Percentiles rank a stretch among this genome's conserved stretches.
Conservation (phyloP, 805 yeast species). For the Metschnikowia noctiluminum region DNA sequence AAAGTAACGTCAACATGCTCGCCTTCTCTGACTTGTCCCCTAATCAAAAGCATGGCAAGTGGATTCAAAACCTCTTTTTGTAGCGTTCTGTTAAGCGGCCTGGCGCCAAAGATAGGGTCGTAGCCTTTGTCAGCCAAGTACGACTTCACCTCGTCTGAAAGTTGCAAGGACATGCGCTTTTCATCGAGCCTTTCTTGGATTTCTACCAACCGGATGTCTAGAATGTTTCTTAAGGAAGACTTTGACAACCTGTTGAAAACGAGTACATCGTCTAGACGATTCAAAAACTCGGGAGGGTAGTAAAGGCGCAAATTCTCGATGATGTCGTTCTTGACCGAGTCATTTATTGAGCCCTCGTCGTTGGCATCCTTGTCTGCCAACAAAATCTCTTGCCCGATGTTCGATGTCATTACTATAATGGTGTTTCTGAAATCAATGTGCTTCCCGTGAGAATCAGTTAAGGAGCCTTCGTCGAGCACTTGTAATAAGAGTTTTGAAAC, state of each 20-base stretch:
- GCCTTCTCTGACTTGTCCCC: constrained; percentile 59
- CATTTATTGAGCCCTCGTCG: constrained; percentile 58
- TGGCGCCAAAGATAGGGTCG: constrained; percentile 90
- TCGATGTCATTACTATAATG: constrained; percentile 93
- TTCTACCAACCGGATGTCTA: constrained; percentile 80
- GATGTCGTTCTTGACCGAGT: constrained; percentile 54
- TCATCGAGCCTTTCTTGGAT: constrained; percentile 74
- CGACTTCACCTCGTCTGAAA: constrained; percentile 62
- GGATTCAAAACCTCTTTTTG: constrained; percentile 86
- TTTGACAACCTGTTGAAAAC: constrained; percentile 89
- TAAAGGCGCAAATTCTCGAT: constrained; percentile 61
- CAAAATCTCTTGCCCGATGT: constrained; percentile 90
- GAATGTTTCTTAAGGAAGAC: constrained; percentile 68
- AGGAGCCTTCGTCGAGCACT: constrained; percentile 90
- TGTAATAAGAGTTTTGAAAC: constrained; percentile 87
- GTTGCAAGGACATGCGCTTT: constrained; percentile 62
- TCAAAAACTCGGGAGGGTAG: constrained; percentile 94
- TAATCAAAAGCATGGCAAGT: constrained; percentile 73
- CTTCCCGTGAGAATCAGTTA: constrained; percentile 94
- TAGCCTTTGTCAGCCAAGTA: constrained; percentile 86
- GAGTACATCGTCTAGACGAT: constrained; percentile 89
- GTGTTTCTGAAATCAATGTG: constrained; percentile 93
- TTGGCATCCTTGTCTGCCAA: constrained; percentile 58
- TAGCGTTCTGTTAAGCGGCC: constrained; percentile 89
- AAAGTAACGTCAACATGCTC: constrained; percentile 31